Conservation (phyloP, 1,284 basidiomycete species). For the Leccinum angustisporum region DNA sequence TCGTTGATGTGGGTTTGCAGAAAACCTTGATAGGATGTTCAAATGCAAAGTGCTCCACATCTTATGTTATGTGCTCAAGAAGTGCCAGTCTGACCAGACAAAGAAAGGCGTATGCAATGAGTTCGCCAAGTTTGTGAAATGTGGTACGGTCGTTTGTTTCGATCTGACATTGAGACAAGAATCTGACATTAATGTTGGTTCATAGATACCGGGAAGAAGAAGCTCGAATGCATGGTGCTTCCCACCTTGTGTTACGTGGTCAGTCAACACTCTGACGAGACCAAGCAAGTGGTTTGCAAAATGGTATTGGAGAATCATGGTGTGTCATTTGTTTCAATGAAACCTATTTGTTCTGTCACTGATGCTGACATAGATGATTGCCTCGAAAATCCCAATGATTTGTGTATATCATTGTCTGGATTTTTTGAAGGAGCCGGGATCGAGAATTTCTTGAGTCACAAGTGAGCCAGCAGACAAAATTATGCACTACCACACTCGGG, state of each 20-base stretch:
- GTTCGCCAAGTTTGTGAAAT: background rate
- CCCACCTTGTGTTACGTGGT: background rate
- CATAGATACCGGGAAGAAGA: background rate
- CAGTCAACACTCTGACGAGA: background rate
- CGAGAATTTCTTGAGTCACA: too few species aligned
- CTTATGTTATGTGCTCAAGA: accelerated
- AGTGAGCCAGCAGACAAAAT: too few species aligned
- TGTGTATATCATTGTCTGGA: too few species aligned
- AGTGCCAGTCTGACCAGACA: background rate
- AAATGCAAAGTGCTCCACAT: background rate
- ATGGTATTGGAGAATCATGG: too few species aligned
- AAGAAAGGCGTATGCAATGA: background rate
- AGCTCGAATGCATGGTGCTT: background rate
- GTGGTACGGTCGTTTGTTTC: background rate
- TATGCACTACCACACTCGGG: too few species aligned
- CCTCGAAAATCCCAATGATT: too few species aligned
- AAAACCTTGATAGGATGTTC: background rate
- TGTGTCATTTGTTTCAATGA: too few species aligned
- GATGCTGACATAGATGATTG: too few species aligned
- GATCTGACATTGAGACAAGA: background rate
- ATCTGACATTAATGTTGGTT: background rate
- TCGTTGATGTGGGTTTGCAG: background rate
- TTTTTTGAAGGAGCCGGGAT: too few species aligned
- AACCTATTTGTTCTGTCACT: too few species aligned
- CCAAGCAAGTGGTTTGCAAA: background rate